Conservation (phyloP, 805 yeast genomes). For the Barnettozyma vustinii region DNA sequence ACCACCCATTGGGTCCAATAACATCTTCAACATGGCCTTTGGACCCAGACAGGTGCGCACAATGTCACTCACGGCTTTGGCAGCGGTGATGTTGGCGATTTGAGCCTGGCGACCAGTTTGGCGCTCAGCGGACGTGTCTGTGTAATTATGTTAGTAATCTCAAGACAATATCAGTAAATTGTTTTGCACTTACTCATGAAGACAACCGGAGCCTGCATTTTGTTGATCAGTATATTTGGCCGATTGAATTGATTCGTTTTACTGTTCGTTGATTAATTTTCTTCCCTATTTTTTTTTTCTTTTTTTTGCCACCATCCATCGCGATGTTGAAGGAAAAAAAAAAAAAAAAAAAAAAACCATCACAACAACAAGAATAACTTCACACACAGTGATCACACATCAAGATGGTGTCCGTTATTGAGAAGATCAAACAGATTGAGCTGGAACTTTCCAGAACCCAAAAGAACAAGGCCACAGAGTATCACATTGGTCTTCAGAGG, state of each 20-base stretch:
- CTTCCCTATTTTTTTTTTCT: background rate
- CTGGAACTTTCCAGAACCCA: constrained; percentile 88
- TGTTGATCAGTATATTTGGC: background rate
- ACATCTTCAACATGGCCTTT: constrained; percentile 97
- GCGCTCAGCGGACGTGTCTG: constrained; percentile 80
- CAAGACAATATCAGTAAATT: no score
- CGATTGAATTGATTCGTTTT: background rate
- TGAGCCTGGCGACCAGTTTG: constrained; percentile 98
- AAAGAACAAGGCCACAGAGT: constrained; percentile 96
- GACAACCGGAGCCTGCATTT: constrained; percentile 81
- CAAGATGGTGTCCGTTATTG: constrained; percentile 27
- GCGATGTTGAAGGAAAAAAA: background rate
- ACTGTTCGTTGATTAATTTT: constrained; percentile 2
- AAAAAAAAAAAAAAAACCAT: background rate
- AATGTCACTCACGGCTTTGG: constrained; percentile 98
- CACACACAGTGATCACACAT: background rate
- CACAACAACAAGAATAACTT: no score
- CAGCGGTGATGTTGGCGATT: constrained; percentile 94
- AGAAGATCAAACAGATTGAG: constrained; percentile 83
- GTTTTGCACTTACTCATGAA: constrained; percentile 47
- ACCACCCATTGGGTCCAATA: constrained; percentile 91
- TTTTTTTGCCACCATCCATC: background rate
- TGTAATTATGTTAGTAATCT: background rate
- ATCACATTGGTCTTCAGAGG: constrained; percentile 88
- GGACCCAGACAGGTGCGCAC: constrained; percentile 98